Conservation (phyloP, 768 basidiomycete species). For the Dacryopinax primogenitus region DNA sequence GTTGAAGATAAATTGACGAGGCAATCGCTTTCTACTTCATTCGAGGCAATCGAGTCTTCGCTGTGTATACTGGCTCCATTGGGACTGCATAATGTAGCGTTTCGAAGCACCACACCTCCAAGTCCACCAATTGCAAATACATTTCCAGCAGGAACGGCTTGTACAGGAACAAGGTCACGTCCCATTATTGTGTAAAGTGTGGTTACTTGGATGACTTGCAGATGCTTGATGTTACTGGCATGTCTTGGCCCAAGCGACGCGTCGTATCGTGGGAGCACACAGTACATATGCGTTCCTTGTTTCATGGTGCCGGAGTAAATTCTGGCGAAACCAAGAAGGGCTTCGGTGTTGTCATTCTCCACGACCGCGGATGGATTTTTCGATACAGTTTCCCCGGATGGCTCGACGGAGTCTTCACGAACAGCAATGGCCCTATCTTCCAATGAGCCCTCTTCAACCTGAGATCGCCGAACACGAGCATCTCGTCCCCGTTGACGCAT, state of each 20-base stretch:
- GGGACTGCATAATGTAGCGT: conserved; percentile 76
- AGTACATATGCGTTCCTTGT: conserved; percentile 49
- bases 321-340: conserved; percentile 82
- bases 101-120: conserved; percentile 80
- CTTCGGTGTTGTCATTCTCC: conserved; percentile 38
- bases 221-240: conserved; percentile 51
- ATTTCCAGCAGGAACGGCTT: conserved; percentile 77
- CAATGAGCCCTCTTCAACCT: conserved; percentile 21
- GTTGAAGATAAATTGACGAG: conserved; percentile 49
- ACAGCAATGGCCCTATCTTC: neutral
- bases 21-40: conserved; percentile 27
- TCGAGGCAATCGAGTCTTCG: conserved; percentile 13
- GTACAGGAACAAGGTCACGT: conserved; percentile 72
- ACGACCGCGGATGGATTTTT: conserved; percentile 19
- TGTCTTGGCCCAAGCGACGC: conserved; percentile 47
- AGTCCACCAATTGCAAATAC: conserved; percentile 87
- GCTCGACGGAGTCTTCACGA: conserved; percentile 16
- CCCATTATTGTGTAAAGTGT: conserved; percentile 97
- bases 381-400: conserved; percentile 18
- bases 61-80: conserved; percentile 24
- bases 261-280: conserved; percentile 80
- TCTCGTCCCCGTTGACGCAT: conserved; percentile 55
- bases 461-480: conserved; percentile 33
- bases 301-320: conserved; percentile 81
- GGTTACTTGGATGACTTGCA: conserved; percentile 47